These are phyloP conservation scores for Cordyceps farinosa DNA, from an alignment of 2,329 filamentous ascomycete genomes.

Conservation along the genomic window DNA sequence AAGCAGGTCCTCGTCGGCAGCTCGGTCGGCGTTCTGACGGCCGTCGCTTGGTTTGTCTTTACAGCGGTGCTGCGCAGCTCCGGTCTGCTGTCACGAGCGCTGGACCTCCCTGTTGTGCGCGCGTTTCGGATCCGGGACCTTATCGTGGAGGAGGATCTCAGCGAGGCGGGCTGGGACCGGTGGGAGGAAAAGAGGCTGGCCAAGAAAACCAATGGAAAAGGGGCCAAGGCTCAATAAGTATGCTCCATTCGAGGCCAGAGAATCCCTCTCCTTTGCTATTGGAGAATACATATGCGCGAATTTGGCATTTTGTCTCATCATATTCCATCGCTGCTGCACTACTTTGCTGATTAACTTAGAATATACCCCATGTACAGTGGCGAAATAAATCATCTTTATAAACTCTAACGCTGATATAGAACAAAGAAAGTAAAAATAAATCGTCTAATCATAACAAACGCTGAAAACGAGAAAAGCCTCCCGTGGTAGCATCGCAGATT, in stretches of 20 bases:
- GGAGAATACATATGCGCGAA: not conserved
- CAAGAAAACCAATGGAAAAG: conserved; percentile 25
- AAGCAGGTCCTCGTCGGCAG: conserved; percentile 83
- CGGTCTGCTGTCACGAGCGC: conserved; percentile 68
- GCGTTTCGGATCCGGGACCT: conserved; percentile 76
- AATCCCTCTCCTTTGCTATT: not conserved
- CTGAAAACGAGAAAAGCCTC: not conserved
- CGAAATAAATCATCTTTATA: not conserved
- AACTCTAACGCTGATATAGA: not conserved
- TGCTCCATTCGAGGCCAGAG: not conserved
- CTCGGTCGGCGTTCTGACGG: conserved; percentile 66
- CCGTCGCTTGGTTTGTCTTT: conserved; percentile 72
- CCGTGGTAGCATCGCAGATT: not conserved
- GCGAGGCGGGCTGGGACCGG: conserved; percentile 89
- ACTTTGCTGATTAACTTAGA: not conserved
- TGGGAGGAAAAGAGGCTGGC: conserved; percentile 62
- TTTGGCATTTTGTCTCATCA: not conserved
- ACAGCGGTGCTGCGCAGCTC: conserved; percentile 63
- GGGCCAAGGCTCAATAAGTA: conserved; percentile 25
- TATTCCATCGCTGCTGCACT: not conserved
- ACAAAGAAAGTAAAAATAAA: conserved; percentile 2
- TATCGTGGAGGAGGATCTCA: conserved; percentile 81
- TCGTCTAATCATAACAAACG: conserved; percentile 8
- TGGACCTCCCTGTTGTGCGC: conserved; percentile 63
- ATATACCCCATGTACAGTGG: conserved; percentile 11